Evolutionary conservation across 768 basidiomycete genomes (phyloP).

Genomic region (Amanita muscaria): DNA sequence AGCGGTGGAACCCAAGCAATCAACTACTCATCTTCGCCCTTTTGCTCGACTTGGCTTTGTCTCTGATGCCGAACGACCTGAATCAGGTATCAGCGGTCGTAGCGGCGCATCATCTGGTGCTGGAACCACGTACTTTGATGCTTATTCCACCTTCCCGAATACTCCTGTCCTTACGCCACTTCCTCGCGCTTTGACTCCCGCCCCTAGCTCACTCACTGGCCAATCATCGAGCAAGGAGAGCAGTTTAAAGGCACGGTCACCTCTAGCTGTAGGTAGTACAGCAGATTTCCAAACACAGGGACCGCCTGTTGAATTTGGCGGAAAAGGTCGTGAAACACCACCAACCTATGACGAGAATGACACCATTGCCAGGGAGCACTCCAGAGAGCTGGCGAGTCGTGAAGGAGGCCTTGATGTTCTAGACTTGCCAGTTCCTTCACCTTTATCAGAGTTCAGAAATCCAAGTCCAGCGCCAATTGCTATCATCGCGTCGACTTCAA

Average conservation of each 20-base stretch:
- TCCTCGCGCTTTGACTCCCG: conserved; percentile 41
- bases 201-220: conserved; percentile 14
- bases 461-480: not conserved
- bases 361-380: conserved; percentile 5
- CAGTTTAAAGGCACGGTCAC: conserved; percentile 15
- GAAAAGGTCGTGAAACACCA: not conserved
- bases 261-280: not conserved
- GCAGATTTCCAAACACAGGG: not conserved
- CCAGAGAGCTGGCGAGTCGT: not conserved
- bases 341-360: conserved; percentile 6
- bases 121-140: conserved; percentile 56
- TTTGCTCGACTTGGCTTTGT: conserved; percentile 22
- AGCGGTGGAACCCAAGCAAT: not conserved
- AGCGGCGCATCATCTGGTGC: conserved; percentile 40
- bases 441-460: conserved; percentile 25
- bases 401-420: conserved; percentile 19
- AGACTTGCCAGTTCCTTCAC: conserved; percentile 41
- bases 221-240: conserved; percentile 14
- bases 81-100: conserved; percentile 46
- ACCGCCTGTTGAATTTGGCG: conserved; percentile 4
- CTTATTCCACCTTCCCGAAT: conserved; percentile 39
- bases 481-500: conserved; percentile 6
- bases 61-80: conserved; percentile 39
- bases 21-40: not conserved
- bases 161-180: conserved; percentile 33